phyloP scores from a whole-genome alignment of 2,329 filamentous ascomycete species.

The Plenodomus tracheiphilus region DNA sequence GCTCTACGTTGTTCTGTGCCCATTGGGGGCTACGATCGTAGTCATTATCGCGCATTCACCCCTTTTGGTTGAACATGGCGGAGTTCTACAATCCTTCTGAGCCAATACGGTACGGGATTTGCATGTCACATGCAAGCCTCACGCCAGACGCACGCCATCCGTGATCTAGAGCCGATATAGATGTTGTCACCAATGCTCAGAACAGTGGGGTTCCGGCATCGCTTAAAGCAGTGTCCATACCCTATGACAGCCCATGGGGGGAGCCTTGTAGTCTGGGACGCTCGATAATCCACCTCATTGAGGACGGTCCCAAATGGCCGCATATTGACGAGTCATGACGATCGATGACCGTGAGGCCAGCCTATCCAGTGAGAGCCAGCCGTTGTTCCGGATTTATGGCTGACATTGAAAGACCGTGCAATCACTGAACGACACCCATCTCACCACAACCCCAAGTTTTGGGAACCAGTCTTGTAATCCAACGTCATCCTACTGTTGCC shows the following conservation, averaged over 20 bases:
- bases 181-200: slow-evolving; percentile 1
- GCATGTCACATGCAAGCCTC: slow-evolving; percentile 27
- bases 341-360: slow-evolving; percentile 19
- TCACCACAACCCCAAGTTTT: slow-evolving; percentile 15
- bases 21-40: slow-evolving; percentile 17
- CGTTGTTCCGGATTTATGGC: slow-evolving; percentile 17
- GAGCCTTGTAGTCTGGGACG: background rate
- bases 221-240: slow-evolving; percentile 10
- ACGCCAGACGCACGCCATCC: slow-evolving; percentile 18
- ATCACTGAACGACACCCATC: slow-evolving; percentile 8
- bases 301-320: slow-evolving; percentile 31
- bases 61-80: slow-evolving; percentile 18
- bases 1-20: slow-evolving; percentile 20
- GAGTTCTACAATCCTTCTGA: slow-evolving; percentile 12
- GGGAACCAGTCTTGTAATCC: slow-evolving; percentile 11
- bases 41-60: slow-evolving; percentile 19
- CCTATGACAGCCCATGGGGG: slow-evolving; percentile 2
- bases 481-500: slow-evolving; percentile 13
- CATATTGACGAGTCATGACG: slow-evolving; percentile 28
- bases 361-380: slow-evolving; percentile 8
- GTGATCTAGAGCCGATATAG: slow-evolving; percentile 6
- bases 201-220: slow-evolving; percentile 13
- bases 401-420: slow-evolving; percentile 6
- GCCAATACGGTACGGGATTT: slow-evolving; percentile 12
- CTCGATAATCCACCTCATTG: slow-evolving; percentile 11